Conservation (phyloP, 148 eudicot genomes). For the Vaccinium myrtillus region DNA sequence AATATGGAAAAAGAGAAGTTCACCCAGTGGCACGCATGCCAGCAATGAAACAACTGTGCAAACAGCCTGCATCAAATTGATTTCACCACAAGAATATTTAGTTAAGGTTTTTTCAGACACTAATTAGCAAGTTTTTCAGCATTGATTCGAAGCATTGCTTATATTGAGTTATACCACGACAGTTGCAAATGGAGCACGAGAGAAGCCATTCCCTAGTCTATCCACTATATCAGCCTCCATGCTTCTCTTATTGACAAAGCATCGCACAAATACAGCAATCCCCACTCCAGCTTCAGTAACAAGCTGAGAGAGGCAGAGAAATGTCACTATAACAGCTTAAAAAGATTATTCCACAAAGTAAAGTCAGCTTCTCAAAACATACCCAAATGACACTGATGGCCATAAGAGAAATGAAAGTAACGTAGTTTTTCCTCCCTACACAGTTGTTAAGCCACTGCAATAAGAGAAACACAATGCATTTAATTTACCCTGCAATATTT, state of each 20-base stretch:
- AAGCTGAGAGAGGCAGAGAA: constrained; percentile 52
- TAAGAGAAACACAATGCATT: constrained; percentile 8
- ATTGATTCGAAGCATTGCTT: not conserved
- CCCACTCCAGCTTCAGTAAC: constrained; percentile 85
- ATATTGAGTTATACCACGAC: constrained; percentile 69
- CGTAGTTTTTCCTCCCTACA: constrained; percentile 86
- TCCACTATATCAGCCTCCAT: constrained; percentile 84
- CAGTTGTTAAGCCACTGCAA: constrained; percentile 99
- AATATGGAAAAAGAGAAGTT: constrained; percentile 98
- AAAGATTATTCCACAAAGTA: constrained; percentile 2
- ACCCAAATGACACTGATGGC: constrained; percentile 87
- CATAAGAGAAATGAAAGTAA: constrained; percentile 87
- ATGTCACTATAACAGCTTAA: constrained; percentile 23
- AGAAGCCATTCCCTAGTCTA: constrained; percentile 94
- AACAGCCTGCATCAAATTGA: constrained; percentile 59
- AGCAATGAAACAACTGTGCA: constrained; percentile 79
- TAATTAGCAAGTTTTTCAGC: not conserved
- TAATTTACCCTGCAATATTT: not conserved
- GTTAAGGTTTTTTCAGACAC: not conserved
- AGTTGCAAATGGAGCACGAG: constrained; percentile 90
- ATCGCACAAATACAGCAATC: constrained; percentile 80
- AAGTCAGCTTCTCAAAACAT: constrained; percentile 34
- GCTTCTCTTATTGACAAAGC: constrained; percentile 70
- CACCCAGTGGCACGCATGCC: constrained; percentile 94
- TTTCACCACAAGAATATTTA: not conserved